Conservation (phyloP, 108 stramenopile genomes). For the Ochromonas danica region DNA sequence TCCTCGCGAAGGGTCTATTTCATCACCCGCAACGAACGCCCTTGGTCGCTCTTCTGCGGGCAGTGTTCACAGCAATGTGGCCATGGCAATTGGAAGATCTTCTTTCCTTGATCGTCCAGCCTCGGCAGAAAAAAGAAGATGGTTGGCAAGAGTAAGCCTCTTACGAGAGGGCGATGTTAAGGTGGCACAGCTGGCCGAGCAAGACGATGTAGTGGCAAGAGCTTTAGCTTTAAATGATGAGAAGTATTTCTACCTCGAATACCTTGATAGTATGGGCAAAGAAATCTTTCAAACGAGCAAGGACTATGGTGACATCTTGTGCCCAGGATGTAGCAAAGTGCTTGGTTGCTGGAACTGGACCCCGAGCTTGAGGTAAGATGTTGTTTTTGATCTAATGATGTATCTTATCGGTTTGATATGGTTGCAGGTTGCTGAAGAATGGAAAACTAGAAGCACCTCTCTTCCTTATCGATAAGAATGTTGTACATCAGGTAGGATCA, state of each 20-base stretch:
- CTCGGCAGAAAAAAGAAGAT: slow-evolving; percentile 30
- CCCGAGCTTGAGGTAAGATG: neutral
- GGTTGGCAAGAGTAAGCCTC: neutral
- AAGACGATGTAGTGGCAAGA: slow-evolving; percentile 13
- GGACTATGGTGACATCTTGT: slow-evolving; percentile 4
- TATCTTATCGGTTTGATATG: neutral
- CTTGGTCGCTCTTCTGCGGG: too few species aligned
- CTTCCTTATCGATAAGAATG: neutral
- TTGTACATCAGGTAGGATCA: slow-evolving; percentile 3
- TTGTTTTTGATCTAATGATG: neutral
- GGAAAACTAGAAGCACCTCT: slow-evolving; percentile 6
- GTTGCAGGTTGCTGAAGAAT: neutral
- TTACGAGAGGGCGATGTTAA: neutral
- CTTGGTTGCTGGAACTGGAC: slow-evolving; percentile 33
- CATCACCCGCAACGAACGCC: too few species aligned
- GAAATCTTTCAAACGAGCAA: neutral
- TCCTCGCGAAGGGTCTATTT: too few species aligned
- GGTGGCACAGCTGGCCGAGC: slow-evolving; percentile 1
- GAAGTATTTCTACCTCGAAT: slow-evolving; percentile 24
- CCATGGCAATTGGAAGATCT: neutral
- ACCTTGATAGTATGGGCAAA: slow-evolving; percentile 29
- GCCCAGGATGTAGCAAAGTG: neutral
- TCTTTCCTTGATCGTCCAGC: slow-evolving; percentile 8
- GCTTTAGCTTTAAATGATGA: slow-evolving; percentile 3
- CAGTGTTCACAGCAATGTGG: too few species aligned